Evolutionary conservation across 2,329 filamentous ascomycete genomes (phyloP).

Genomic region (Salinomyces thailandicus): DNA sequence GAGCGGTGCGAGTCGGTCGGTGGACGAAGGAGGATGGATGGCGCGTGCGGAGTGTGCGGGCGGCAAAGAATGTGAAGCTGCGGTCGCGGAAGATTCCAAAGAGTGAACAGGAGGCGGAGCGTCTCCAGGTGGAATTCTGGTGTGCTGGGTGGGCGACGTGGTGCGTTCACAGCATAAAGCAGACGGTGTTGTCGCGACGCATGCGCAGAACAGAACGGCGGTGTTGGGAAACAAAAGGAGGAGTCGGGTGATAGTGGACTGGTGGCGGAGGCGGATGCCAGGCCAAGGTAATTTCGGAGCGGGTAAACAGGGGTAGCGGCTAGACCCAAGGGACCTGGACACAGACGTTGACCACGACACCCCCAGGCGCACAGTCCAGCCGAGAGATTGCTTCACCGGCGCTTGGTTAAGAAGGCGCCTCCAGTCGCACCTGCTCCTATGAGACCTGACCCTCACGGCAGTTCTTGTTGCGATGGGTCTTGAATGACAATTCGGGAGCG

Average conservation of each 20-base stretch:
- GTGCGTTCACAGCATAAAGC: slow-evolving; percentile 2
- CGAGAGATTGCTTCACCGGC: neutral
- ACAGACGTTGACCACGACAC: neutral
- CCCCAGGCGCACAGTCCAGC: neutral
- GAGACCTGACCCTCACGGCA: neutral
- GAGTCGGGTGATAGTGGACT: no score
- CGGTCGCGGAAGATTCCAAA: slow-evolving; percentile 10
- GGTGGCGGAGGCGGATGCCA: neutral
- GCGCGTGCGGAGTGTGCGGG: slow-evolving; percentile 4
- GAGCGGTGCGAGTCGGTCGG: neutral
- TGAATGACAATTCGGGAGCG: neutral
- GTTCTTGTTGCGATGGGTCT: neutral
- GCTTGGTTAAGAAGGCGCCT: neutral
- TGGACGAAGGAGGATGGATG: slow-evolving; percentile 5
- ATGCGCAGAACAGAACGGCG: neutral
- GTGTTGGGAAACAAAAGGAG: slow-evolving; percentile 1
- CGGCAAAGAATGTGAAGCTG: slow-evolving; percentile 6
- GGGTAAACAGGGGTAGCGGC: neutral
- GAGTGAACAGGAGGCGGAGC: slow-evolving; percentile 13
- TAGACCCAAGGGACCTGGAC: neutral
- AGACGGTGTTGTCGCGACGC: slow-evolving; percentile 1
- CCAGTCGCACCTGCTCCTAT: neutral
- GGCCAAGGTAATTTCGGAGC: neutral
- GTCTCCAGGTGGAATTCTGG: slow-evolving; percentile 10
- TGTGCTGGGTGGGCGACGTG: slow-evolving; percentile 1